Percentiles rank a stretch among this genome's conserved stretches.
Conservation (phyloP, 2,329 filamentous ascomycete genomes). For the Colletotrichum lentis region DNA sequence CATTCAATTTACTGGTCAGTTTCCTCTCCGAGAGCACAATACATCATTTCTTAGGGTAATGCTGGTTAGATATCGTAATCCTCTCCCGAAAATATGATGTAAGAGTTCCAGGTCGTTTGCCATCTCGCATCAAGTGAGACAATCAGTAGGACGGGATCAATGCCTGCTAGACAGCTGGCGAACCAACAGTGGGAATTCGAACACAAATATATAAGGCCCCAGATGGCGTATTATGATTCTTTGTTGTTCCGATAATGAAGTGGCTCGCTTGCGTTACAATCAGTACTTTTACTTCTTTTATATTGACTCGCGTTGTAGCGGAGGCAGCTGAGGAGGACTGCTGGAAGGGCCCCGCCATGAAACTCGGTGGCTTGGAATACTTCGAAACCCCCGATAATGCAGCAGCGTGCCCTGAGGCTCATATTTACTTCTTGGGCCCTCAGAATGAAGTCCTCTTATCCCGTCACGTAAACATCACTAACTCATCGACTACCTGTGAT, state of each 20-base stretch:
- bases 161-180: background rate
- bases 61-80: background rate
- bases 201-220: background rate
- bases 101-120: background rate
- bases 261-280: background rate
- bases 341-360: background rate
- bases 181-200: background rate
- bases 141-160: background rate
- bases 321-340: background rate
- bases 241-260: background rate
- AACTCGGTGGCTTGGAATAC: background rate
- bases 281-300: background rate
- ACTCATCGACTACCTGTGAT: background rate
- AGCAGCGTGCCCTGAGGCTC: background rate
- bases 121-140: too few species aligned
- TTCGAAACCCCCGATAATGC: background rate
- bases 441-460: conserved; percentile 1
- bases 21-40: background rate
- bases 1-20: background rate
- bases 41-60: background rate
- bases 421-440: conserved; percentile 3
- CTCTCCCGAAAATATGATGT: background rate
- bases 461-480: background rate
- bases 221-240: background rate
- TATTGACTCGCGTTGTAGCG: background rate